Percentiles rank a stretch among this genome's conserved stretches.
Evolutionary conservation across 345 rosid genomes (phyloP).

Genomic region (Moringa oleifera): DNA sequence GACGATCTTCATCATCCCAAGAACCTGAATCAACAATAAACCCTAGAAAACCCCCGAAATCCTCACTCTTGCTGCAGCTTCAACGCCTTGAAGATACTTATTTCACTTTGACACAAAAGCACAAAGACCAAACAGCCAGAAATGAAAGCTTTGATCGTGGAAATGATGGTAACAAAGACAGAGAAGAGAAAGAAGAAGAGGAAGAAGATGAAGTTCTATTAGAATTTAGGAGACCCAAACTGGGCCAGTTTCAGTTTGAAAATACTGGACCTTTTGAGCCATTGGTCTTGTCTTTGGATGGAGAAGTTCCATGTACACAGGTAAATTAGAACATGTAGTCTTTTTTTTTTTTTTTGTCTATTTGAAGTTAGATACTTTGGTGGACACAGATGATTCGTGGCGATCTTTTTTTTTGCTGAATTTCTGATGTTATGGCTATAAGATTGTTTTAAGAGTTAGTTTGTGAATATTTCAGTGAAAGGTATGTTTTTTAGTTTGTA

Average conservation of each 20-base stretch:
- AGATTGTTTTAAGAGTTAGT: background rate
- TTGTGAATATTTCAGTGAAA: background rate
- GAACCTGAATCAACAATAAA: slow-evolving; percentile 27
- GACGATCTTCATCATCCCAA: slow-evolving; percentile 30
- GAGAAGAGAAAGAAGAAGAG: slow-evolving; percentile 22
- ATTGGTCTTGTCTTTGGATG: slow-evolving; percentile 49
- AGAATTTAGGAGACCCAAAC: slow-evolving; percentile 53
- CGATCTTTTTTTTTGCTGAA: background rate
- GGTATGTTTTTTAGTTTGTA: background rate
- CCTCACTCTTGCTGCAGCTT: slow-evolving; percentile 68
- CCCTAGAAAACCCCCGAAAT: slow-evolving; percentile 79
- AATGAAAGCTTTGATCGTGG: slow-evolving; percentile 11
- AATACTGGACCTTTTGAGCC: slow-evolving; percentile 78
- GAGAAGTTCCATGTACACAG: slow-evolving; percentile 58
- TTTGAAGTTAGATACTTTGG: background rate
- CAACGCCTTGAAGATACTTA: slow-evolving; percentile 62
- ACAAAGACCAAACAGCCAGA: slow-evolving; percentile 11
- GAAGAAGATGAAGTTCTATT: slow-evolving; percentile 29
- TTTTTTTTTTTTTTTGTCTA: background rate
- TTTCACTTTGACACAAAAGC: slow-evolving; percentile 29
- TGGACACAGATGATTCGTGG: background rate
- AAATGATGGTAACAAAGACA: slow-evolving; percentile 21
- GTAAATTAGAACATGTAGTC: slow-evolving; percentile 25
- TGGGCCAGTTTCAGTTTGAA: slow-evolving; percentile 56
- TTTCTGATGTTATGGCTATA: background rate